phyloP scores from a whole-genome alignment of 805 yeast genomes.

The Naumovozyma castellii region DNA sequence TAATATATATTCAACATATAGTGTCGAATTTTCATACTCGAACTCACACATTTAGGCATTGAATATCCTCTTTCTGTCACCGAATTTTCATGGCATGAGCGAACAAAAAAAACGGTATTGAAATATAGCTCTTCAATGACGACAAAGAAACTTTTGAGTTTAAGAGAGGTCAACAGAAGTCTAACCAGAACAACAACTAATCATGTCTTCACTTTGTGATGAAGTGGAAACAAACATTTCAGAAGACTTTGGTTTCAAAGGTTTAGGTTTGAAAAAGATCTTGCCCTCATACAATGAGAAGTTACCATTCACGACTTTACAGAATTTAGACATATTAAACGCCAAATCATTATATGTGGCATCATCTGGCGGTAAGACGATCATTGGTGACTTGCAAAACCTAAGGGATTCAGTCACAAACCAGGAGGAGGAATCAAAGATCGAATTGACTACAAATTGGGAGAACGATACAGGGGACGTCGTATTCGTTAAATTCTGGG shows the following conservation, averaged over 20 bases:
- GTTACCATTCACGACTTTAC: constrained; percentile 29
- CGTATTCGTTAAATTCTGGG: constrained; percentile 26
- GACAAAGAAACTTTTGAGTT: too few species aligned
- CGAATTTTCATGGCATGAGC: too few species aligned
- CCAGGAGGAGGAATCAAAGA: constrained; percentile 7
- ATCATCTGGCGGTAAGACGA: constrained; percentile 30
- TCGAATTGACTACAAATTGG: constrained; percentile 8
- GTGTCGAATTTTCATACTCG: too few species aligned
- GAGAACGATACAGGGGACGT: constrained; percentile 17
- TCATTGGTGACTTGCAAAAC: constrained; percentile 29
- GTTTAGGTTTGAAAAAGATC: constrained; percentile 26
- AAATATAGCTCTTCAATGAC: too few species aligned
- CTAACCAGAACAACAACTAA: neutral
- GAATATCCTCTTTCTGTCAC: too few species aligned
- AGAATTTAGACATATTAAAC: constrained; percentile 33
- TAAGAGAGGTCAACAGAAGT: neutral
- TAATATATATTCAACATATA: neutral
- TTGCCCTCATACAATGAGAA: constrained; percentile 32
- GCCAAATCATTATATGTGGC: constrained; percentile 30
- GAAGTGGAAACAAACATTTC: constrained; percentile 24
- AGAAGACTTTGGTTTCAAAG: constrained; percentile 39
- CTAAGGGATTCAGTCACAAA: constrained; percentile 27
- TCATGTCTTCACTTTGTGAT: constrained; percentile 10
- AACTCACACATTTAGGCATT: too few species aligned
- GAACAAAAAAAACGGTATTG: too few species aligned